These are phyloP conservation scores for Toxoplasma gondii DNA, from an alignment of 169 alveolate genomes.

Conservation along the genomic window DNA sequence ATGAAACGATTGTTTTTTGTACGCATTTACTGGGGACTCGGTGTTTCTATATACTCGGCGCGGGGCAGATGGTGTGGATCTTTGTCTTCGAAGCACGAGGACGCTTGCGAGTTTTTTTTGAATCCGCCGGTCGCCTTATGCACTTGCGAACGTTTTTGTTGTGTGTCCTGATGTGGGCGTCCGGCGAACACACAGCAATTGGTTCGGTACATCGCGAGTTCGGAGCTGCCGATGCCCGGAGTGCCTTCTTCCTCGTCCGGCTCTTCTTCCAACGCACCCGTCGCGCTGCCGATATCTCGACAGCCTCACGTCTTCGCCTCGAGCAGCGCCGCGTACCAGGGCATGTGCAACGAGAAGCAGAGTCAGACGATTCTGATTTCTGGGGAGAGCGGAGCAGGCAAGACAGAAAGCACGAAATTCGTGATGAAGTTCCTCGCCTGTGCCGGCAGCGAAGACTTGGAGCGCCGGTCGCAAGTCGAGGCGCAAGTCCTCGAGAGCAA, in stretches of 20 bases:
- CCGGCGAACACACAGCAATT: background rate
- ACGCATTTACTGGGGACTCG: too few species aligned
- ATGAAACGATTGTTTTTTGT: too few species aligned
- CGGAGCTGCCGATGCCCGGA: background rate
- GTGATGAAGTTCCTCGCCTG: conserved; percentile 95
- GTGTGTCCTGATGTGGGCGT: too few species aligned
- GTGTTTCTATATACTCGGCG: too few species aligned
- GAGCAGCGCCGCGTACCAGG: conserved; percentile 92
- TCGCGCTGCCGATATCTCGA: conserved; percentile 10
- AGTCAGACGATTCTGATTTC: conserved; percentile 93
- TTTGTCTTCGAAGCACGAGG: too few species aligned
- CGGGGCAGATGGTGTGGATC: too few species aligned
- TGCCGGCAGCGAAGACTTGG: conserved; percentile 75
- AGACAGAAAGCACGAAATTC: conserved; percentile 98
- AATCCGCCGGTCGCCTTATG: too few species aligned
- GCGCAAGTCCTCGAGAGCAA: conserved; percentile 95
- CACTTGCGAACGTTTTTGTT: too few species aligned
- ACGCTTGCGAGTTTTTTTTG: too few species aligned
- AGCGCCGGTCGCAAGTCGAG: conserved; percentile 78
- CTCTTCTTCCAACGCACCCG: background rate
- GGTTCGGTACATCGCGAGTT: background rate
- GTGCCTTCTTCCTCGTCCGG: background rate
- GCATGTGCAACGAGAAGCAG: conserved; percentile 72
- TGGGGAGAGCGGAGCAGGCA: conserved; percentile 99
- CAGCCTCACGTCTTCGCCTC: conserved; percentile 95